Evolutionary conservation across 306 rosid species (phyloP).

Genomic region (Betula pendula): DNA sequence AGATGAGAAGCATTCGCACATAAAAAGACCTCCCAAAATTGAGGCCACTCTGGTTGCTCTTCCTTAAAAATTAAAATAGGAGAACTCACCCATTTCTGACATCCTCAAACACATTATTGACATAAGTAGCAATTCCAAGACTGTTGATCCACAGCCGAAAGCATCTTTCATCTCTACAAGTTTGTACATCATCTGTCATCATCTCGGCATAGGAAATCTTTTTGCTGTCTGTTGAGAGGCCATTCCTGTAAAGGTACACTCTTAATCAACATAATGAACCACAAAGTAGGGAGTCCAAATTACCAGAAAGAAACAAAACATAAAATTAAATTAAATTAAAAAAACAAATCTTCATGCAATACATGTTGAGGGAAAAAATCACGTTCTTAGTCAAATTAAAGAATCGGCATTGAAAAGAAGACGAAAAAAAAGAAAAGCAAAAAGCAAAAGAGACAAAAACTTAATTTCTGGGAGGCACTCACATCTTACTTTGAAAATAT

Average conservation of each 20-base stretch:
- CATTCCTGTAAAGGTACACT: conserved; percentile 61
- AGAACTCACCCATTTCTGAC: conserved; percentile 81
- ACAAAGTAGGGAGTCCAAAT: neutral
- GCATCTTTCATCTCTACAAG: conserved; percentile 96
- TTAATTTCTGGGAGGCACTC: neutral
- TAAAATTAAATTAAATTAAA: too few relatives aligned
- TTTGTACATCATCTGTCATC: conserved; percentile 89
- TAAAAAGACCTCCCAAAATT: conserved; percentile 6
- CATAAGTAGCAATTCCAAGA: conserved; percentile 69
- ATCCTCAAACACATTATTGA: conserved; percentile 89
- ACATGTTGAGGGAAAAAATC: neutral
- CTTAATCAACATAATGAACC: conserved; percentile 23
- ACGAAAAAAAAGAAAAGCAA: neutral
- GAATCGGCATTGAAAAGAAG: neutral
- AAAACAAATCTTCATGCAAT: neutral
- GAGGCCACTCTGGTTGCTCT: conserved; percentile 7
- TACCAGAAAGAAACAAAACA: neutral
- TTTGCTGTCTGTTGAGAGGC: conserved; percentile 77
- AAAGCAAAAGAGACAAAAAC: neutral
- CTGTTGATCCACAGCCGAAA: conserved; percentile 95
- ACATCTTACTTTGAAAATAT: neutral
- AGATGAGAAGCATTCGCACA: neutral
- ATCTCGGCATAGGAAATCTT: conserved; percentile 87
- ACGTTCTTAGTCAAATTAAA: neutral
- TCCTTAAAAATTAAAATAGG: conserved; percentile 21